These are phyloP conservation scores for Trichoderma koningiopsis DNA, from an alignment of 2,329 filamentous ascomycete species.

Conservation along the genomic window DNA sequence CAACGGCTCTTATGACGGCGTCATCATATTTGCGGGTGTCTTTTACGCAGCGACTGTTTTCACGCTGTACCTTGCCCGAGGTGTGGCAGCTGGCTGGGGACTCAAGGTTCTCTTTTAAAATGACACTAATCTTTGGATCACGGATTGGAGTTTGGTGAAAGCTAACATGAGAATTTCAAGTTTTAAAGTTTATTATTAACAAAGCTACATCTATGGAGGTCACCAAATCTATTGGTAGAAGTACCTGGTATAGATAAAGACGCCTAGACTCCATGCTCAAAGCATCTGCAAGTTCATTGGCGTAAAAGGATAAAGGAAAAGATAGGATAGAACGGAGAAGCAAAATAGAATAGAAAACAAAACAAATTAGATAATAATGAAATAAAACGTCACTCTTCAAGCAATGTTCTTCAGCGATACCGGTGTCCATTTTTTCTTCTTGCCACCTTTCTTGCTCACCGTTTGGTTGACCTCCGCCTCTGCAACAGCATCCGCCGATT, in stretches of 20 bases:
- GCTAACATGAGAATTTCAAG: background rate
- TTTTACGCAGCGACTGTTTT: conserved; percentile 35
- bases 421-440: conserved; percentile 20
- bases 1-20: conserved; percentile 51
- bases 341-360: background rate
- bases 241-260: background rate
- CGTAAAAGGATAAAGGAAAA: background rate
- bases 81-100: conserved; percentile 31
- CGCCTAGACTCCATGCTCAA: background rate
- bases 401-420: background rate
- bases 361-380: background rate
- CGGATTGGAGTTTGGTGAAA: background rate
- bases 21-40: conserved; percentile 55
- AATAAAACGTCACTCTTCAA: background rate
- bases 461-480: background rate
- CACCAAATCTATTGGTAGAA: background rate
- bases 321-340: background rate
- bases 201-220: background rate
- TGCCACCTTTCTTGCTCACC: background rate
- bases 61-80: conserved; percentile 30
- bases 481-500: background rate
- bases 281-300: background rate
- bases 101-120: conserved; percentile 20
- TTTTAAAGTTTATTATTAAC: background rate
- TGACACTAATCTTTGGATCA: background rate